Evolutionary conservation across 352 stramenopile species (phyloP), one percentile per base, ranked within the genome.

Genomic region (Pythium volutum): DNA sequence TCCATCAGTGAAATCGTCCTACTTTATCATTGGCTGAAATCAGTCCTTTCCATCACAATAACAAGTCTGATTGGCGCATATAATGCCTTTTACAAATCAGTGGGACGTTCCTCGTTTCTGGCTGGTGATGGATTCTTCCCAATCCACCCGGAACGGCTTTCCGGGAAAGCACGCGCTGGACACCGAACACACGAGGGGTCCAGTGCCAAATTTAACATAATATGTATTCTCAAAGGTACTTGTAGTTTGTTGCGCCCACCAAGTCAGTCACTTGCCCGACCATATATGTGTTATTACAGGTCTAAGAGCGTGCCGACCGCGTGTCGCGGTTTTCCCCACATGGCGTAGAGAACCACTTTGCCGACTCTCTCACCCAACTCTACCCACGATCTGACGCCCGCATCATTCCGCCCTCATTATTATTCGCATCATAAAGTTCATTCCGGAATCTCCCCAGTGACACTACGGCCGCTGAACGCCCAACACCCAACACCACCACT

Each of bases 141-240:
- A n/a, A n/a, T n/a, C n/a, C n/a, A n/a, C n/a, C 47, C 39, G 1
- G 27, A 51, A 43, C 36, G 36, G 36, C 36, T 43, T 61, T 53
- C 54, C 18, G 36, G 16, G 54, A 61, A 61, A 46, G 54, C n/a
- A n/a, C 54, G 51, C 41, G 16, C 34, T 45, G 42, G 39, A 20
- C 20, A 45, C 41, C 31, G 39, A 45, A 61, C 39, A 26, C 39
- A 14, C 27, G 14, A 12, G 6, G 25, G 9, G 20, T 46, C 38
- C 54, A 61, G 41, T 25, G 29, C 31, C 50, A 66, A 59, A 60
- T 59, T 66, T 66, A 66, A 42, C 22, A 42, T 10, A 16, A 23
- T 66, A 66, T 66, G 6, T 0, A 11, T 45, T 59, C 9, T 7
- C 31, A 59, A 2, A 66, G 50, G 20, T 53, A 42, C 8, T 9